A percentile compares a stretch with the other conserved stretches of the same genome.
Conservation (phyloP, 2,329 filamentous ascomycete genomes). For the Diplodia intermedia region DNA sequence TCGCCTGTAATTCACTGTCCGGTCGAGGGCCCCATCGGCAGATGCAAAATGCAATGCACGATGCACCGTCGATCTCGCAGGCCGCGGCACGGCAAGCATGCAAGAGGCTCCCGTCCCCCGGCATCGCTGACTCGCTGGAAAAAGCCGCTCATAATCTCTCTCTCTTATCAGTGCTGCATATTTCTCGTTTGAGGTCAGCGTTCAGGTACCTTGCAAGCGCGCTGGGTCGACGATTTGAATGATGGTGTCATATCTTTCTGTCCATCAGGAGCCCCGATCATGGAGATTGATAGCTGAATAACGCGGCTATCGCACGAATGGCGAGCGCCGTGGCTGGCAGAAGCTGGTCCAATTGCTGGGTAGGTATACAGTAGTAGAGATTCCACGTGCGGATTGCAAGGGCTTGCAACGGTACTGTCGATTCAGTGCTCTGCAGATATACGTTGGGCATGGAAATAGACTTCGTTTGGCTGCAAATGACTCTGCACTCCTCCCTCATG, state of each 20-base stretch:
- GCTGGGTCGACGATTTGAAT: not conserved
- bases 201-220: not conserved
- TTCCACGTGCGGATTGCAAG: not conserved
- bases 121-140: constrained; percentile 4
- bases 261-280: too few species aligned
- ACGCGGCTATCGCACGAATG: not conserved
- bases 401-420: too few species aligned
- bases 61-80: constrained; percentile 14
- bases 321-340: not conserved
- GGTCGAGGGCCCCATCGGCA: not conserved
- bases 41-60: not conserved
- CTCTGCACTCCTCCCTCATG: too few species aligned
- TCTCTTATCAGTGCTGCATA: constrained; percentile 7
- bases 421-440: too few species aligned
- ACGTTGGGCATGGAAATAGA: too few species aligned
- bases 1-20: not conserved
- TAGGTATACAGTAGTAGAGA: too few species aligned
- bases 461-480: too few species aligned
- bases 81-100: not conserved
- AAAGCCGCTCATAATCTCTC: not conserved
- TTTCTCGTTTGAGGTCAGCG: not conserved
- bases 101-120: constrained; percentile 4
- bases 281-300: not conserved
- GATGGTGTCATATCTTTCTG: constrained; percentile 5
- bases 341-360: not conserved